Evolutionary conservation across 495 filamentous ascomycete species (phyloP).

Genomic region (Aspergillus affinis): DNA sequence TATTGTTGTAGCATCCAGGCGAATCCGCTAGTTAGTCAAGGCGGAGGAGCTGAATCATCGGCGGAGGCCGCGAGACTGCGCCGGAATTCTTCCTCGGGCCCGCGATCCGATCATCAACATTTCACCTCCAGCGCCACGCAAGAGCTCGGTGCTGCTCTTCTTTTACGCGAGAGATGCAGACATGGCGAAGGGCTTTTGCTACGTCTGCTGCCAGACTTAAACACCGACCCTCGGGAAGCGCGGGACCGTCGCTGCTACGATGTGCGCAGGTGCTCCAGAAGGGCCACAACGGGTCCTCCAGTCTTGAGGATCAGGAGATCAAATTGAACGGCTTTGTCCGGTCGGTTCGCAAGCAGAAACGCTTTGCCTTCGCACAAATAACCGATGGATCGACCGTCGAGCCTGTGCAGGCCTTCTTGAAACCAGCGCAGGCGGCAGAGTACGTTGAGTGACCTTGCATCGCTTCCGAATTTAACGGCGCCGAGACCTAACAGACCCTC

Average conservation of each 20-base stretch:
- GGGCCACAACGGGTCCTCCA: slow-evolving; percentile 27
- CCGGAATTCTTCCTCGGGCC: slow-evolving; percentile 17
- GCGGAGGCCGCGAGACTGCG: not conserved
- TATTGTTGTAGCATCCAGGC: no score
- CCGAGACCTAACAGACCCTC: slow-evolving; percentile 14
- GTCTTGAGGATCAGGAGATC: slow-evolving; percentile 44
- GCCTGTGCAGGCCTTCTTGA: slow-evolving; percentile 79
- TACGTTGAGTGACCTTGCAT: slow-evolving; percentile 43
- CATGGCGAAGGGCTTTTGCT: slow-evolving; percentile 44
- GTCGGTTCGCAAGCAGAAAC: slow-evolving; percentile 84
- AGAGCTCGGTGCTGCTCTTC: slow-evolving; percentile 9
- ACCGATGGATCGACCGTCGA: slow-evolving; percentile 83
- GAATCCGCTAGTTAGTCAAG: not conserved
- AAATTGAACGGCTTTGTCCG: slow-evolving; percentile 78
- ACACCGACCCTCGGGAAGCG: slow-evolving; percentile 18
- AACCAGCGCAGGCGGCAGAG: slow-evolving; percentile 72
- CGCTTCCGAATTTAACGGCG: not conserved
- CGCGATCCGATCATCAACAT: slow-evolving; percentile 13
- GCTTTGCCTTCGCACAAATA: slow-evolving; percentile 76
- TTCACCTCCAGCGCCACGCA: slow-evolving; percentile 16
- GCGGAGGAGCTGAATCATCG: slow-evolving; percentile 16
- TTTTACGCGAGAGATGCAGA: slow-evolving; percentile 39
- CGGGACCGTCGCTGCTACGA: slow-evolving; percentile 26
- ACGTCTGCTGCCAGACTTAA: slow-evolving; percentile 40
- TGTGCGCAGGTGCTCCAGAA: slow-evolving; percentile 42